These are phyloP conservation scores for Termitomyces sp. DNA, from an alignment of 768 basidiomycete genomes.

Conservation along the genomic window DNA sequence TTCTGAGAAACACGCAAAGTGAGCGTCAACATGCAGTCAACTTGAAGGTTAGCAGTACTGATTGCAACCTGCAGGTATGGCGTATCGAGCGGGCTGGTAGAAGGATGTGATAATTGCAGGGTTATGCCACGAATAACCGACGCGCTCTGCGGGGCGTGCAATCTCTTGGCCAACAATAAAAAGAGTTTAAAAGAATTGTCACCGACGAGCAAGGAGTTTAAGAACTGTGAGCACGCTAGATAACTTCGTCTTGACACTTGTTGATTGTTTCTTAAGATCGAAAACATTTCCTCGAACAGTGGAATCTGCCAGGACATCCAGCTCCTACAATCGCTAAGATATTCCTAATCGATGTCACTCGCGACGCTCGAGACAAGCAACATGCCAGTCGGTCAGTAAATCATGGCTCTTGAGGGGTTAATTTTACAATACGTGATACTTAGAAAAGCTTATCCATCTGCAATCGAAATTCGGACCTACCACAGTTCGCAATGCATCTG, in stretches of 20 bases:
- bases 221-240: slow-evolving; percentile 37
- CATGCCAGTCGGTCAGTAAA: slow-evolving; percentile 40
- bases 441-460: slow-evolving; percentile 29
- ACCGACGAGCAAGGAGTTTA: slow-evolving; percentile 40
- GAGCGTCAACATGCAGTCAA: slow-evolving; percentile 17
- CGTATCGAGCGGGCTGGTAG: slow-evolving; percentile 41
- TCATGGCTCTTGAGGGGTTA: neutral
- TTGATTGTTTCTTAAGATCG: slow-evolving; percentile 26
- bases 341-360: slow-evolving; percentile 44
- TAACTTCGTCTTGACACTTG: slow-evolving; percentile 8
- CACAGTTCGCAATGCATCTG: slow-evolving; percentile 65
- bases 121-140: slow-evolving; percentile 39
- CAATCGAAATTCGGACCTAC: slow-evolving; percentile 51
- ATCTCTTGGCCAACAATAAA: slow-evolving; percentile 34
- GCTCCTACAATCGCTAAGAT: slow-evolving; percentile 45
- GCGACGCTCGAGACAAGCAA: slow-evolving; percentile 37
- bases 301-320: slow-evolving; percentile 33
- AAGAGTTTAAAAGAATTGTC: slow-evolving; percentile 44
- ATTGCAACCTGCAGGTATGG: slow-evolving; percentile 35
- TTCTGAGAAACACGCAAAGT: slow-evolving; percentile 55
- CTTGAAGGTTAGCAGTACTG: neutral
- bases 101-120: slow-evolving; percentile 44
- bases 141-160: slow-evolving; percentile 44
- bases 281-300: slow-evolving; percentile 48
- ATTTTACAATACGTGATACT: neutral